A percentile compares a stretch with the other conserved stretches of the same genome.
Conservation (phyloP, 495 filamentous ascomycete species). For the Filosporella fistucella region DNA sequence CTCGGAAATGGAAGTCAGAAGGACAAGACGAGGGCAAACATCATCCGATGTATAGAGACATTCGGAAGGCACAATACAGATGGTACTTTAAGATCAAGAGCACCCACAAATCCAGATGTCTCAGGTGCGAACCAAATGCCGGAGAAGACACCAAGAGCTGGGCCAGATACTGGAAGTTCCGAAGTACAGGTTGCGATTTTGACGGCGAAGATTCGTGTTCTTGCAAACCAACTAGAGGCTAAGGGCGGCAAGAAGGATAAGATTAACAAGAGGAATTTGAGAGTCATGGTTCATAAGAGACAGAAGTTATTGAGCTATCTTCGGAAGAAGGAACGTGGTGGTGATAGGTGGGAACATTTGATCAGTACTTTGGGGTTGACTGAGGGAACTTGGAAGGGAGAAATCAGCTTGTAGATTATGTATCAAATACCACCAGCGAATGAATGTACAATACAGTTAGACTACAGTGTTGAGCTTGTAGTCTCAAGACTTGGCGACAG, state of each 20-base stretch:
- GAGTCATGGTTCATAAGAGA: slow-evolving; percentile 78
- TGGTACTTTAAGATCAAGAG: slow-evolving; percentile 50
- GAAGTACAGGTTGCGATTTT: slow-evolving; percentile 98
- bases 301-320: slow-evolving; percentile 86
- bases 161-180: slow-evolving; percentile 84
- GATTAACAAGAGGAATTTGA: slow-evolving; percentile 87
- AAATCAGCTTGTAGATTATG: slow-evolving; percentile 65
- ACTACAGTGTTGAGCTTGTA: no score
- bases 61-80: slow-evolving; percentile 96
- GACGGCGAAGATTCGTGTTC: slow-evolving; percentile 84
- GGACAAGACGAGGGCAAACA: slow-evolving; percentile 74
- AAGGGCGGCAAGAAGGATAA: slow-evolving; percentile 65
- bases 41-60: slow-evolving; percentile 73
- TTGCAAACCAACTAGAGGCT: slow-evolving; percentile 58
- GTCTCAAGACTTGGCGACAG: no score
- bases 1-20: slow-evolving; percentile 70
- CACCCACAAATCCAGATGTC: slow-evolving; percentile 9
- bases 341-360: slow-evolving; percentile 80
- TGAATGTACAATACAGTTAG: slow-evolving; percentile 29
- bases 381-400: slow-evolving; percentile 79
- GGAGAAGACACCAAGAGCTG: slow-evolving; percentile 63
- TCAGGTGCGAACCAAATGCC: slow-evolving; percentile 25
- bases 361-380: slow-evolving; percentile 78
- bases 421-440: slow-evolving; percentile 6
- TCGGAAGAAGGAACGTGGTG: slow-evolving; percentile 83